These are phyloP conservation scores for Daucus carota DNA, from an alignment of 129 eudicot species.

Conservation along the genomic window DNA sequence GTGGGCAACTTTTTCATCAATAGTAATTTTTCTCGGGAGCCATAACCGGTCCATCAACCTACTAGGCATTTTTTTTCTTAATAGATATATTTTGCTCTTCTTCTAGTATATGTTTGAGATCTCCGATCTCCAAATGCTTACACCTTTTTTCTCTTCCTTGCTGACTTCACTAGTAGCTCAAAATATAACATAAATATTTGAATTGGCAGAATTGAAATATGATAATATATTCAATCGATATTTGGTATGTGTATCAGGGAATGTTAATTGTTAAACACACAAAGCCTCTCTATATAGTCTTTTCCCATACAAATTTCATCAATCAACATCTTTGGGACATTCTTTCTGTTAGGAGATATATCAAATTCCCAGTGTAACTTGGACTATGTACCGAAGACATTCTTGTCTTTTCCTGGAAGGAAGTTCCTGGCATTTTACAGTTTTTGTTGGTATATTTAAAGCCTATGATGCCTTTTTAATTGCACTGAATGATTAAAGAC, in stretches of 20 bases:
- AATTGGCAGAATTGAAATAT: not conserved
- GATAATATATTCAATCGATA: not conserved
- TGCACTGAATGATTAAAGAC: not conserved
- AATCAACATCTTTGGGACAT: not conserved
- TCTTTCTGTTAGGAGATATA: not conserved
- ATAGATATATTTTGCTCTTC: not conserved
- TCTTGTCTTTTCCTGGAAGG: conserved; percentile 4
- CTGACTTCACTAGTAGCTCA: not conserved
- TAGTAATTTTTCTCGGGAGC: not conserved
- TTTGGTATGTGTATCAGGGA: not conserved
- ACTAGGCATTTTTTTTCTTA: not conserved
- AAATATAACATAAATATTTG: not conserved
- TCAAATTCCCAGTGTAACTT: not conserved
- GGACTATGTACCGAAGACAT: not conserved
- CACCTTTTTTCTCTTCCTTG: not conserved
- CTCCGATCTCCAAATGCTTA: not conserved
- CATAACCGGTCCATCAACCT: not conserved
- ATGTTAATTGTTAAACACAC: not conserved
- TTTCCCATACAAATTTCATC: not conserved
- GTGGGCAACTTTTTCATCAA: not conserved
- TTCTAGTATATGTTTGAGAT: not conserved
- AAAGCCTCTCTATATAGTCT: not conserved
- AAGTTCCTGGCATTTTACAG: too few relatives aligned
- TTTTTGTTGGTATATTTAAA: too few relatives aligned
- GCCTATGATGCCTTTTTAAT: not conserved